Evolutionary conservation across 345 rosid genomes (phyloP).

Genomic region (Linum tenue): DNA sequence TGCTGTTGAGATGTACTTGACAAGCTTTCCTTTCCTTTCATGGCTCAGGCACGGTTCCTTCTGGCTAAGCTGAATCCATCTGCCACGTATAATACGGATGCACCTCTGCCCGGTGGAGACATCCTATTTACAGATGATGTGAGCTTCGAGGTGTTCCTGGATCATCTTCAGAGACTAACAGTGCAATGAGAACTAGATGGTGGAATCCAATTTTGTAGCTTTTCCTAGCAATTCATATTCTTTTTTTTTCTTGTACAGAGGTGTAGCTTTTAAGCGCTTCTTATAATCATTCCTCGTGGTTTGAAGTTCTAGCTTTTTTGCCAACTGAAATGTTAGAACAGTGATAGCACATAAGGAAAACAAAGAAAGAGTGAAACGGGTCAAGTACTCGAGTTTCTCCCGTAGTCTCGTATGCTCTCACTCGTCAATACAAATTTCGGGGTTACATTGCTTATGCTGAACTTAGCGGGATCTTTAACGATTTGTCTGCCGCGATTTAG

Average conservation of each 20-base stretch:
- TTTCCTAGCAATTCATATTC: neutral
- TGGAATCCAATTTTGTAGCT: neutral
- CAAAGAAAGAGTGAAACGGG: too few species aligned
- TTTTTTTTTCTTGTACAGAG: neutral
- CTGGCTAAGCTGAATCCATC: constrained; percentile 89
- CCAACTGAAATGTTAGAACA: too few species aligned
- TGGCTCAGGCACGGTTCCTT: constrained; percentile 81
- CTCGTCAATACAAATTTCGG: too few species aligned
- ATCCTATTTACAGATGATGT: constrained; percentile 83
- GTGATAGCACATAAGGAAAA: too few species aligned
- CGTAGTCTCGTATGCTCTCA: too few species aligned
- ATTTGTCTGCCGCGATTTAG: too few species aligned
- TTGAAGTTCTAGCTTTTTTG: too few species aligned
- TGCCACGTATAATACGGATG: constrained; percentile 48
- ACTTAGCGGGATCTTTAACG: too few species aligned
- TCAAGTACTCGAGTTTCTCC: too few species aligned
- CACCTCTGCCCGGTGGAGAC: constrained; percentile 42
- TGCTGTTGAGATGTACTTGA: too few species aligned
- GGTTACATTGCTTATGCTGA: too few species aligned
- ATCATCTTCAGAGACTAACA: constrained; percentile 84
- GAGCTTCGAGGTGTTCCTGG: constrained; percentile 86
- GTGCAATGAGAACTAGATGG: constrained; percentile 35
- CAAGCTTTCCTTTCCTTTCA: neutral
- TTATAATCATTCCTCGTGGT: neutral
- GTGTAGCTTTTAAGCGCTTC: neutral